Conservation (phyloP, 176 grass and related monocot genomes). For the Oryza longistaminata region DNA sequence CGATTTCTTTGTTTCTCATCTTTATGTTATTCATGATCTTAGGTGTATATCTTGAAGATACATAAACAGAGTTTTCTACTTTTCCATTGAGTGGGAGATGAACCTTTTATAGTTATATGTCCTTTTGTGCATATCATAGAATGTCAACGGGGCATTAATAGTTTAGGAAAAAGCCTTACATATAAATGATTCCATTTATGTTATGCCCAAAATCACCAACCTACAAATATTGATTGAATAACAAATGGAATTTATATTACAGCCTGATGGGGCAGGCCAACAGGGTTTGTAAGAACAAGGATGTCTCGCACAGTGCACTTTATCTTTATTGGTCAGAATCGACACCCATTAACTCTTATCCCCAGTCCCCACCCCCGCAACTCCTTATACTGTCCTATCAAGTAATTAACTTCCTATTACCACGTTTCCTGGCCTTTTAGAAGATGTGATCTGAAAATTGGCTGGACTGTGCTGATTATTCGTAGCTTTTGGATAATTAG, state of each 20-base stretch:
- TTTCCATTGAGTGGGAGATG: not conserved
- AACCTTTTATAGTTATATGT: not conserved
- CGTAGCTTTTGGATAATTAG: not conserved
- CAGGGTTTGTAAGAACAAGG: not conserved
- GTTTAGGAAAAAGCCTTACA: not conserved
- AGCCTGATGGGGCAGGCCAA: not conserved
- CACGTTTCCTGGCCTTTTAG: not conserved
- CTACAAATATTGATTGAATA: not conserved
- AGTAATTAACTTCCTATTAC: not conserved
- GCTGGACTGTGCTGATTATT: not conserved
- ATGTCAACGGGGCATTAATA: not conserved
- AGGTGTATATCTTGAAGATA: not conserved
- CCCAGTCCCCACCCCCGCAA: not conserved
- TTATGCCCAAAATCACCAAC: not conserved
- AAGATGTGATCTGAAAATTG: not conserved
- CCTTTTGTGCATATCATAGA: not conserved
- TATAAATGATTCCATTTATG: not conserved
- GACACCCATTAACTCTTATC: not conserved
- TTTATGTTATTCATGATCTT: not conserved
- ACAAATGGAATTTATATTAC: not conserved
- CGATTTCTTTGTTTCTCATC: not conserved
- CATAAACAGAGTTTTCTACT: not conserved
- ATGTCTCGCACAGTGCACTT: not conserved
- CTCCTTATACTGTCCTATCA: not conserved
- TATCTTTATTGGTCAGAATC: constrained; percentile 7